Evolutionary conservation across 805 yeast species (phyloP).

Genomic region (Pichia nanzhaoensis): DNA sequence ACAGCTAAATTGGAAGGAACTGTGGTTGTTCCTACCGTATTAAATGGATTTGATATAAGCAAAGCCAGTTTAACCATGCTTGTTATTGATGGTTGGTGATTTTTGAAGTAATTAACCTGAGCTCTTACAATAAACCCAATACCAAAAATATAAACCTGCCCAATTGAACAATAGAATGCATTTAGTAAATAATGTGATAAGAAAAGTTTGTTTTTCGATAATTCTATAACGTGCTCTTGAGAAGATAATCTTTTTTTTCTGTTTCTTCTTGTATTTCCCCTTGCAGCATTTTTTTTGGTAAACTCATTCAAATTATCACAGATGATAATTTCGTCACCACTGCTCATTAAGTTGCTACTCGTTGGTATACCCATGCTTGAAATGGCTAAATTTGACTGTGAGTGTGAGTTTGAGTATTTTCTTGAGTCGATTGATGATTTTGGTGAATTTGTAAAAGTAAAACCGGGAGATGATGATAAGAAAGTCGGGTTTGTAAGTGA

Average conservation of each 20-base stretch:
- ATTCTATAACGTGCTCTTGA: constrained; percentile 19
- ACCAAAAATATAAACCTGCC: constrained; percentile 66
- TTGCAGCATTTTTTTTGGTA: constrained; percentile 1
- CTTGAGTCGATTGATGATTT: neutral
- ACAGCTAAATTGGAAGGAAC: constrained; percentile 33
- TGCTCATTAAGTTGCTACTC: neutral
- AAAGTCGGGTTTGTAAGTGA: neutral
- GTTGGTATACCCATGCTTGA: neutral
- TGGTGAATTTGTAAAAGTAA: neutral
- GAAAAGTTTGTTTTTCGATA: constrained; percentile 33
- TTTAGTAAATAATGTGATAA: constrained; percentile 48
- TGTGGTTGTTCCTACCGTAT: neutral
- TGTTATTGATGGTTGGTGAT: constrained; percentile 6
- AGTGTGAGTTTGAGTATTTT: neutral
- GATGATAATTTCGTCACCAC: neutral
- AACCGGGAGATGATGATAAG: neutral
- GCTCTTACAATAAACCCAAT: constrained; percentile 66
- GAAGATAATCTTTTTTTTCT: constrained; percentile 15
- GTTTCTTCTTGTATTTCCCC: neutral
- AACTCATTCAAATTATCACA: neutral
- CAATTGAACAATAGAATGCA: constrained; percentile 53
- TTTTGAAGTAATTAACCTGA: constrained; percentile 28
- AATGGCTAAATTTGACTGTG: no score
- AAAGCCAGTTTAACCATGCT: neutral
- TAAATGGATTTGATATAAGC: neutral